Conservation (phyloP, 108 stramenopile species). For the Cyclotella atomus region DNA sequence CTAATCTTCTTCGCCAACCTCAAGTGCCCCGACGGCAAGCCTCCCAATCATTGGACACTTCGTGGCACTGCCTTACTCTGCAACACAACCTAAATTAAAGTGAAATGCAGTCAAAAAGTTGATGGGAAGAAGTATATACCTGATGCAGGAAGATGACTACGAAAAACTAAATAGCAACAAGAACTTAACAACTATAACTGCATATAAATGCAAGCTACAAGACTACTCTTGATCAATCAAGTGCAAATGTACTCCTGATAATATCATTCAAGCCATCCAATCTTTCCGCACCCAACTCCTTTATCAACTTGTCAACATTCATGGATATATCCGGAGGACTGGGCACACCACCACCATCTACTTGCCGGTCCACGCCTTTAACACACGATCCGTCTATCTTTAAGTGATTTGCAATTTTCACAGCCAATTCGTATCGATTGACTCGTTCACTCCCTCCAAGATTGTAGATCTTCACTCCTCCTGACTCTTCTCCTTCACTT, state of each 20-base stretch:
- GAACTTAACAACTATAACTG: too few species aligned
- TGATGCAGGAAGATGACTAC: too few species aligned
- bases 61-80: slow-evolving; percentile 79
- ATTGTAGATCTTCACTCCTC: slow-evolving; percentile 52
- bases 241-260: slow-evolving; percentile 30
- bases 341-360: slow-evolving; percentile 26
- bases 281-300: slow-evolving; percentile 15
- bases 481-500: neutral
- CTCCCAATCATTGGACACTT: slow-evolving; percentile 78
- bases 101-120: too few species aligned
- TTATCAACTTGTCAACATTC: slow-evolving; percentile 51
- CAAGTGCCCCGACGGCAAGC: slow-evolving; percentile 61
- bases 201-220: too few species aligned
- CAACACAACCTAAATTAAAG: too few species aligned
- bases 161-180: too few species aligned
- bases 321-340: slow-evolving; percentile 83
- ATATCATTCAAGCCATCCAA: slow-evolving; percentile 45
- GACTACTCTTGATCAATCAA: too few species aligned
- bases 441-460: slow-evolving; percentile 72
- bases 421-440: slow-evolving; percentile 71
- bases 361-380: slow-evolving; percentile 38
- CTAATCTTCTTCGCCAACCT: slow-evolving; percentile 81
- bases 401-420: slow-evolving; percentile 59
- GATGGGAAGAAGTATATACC: too few species aligned
- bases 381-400: slow-evolving; percentile 43